Percentiles rank a stretch among this genome's conserved stretches.
phyloP scores from a whole-genome alignment of 2,329 filamentous ascomycete species.

The Ophiocordyceps robertsii region DNA sequence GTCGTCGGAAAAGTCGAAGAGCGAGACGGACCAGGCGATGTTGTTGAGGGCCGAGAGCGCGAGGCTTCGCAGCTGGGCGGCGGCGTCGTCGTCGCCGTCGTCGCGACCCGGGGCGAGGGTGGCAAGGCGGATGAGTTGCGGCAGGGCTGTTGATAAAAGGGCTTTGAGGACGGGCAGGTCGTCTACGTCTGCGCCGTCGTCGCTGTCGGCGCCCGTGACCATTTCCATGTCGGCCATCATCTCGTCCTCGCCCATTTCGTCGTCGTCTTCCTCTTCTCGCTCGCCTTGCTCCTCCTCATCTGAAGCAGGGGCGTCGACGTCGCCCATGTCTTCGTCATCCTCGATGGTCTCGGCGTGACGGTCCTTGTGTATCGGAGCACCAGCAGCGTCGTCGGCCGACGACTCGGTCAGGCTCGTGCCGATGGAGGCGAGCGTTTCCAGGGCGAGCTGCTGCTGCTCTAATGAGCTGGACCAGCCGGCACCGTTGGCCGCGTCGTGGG shows the following conservation, averaged over 20 bases:
- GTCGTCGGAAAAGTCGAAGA: constrained; percentile 43
- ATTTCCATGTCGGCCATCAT: constrained; percentile 53
- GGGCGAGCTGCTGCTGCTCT: constrained; percentile 38
- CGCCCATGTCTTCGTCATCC: constrained; percentile 24
- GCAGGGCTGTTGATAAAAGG: constrained; percentile 20
- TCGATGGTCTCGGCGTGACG: constrained; percentile 21
- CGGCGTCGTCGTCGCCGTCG: constrained; percentile 25
- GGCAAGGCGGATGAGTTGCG: constrained; percentile 32
- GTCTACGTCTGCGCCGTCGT: constrained; percentile 26
- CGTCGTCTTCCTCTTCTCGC: constrained; percentile 25
- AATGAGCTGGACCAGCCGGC: constrained; percentile 24
- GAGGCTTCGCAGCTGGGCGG: constrained; percentile 32
- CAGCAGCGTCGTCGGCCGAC: constrained; percentile 27
- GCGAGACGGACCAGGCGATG: constrained; percentile 52
- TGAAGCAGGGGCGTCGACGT: constrained; percentile 21
- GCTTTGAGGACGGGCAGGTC: constrained; percentile 40
- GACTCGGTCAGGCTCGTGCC: constrained; percentile 40
- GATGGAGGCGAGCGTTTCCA: constrained; percentile 52
- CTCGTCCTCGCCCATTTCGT: constrained; percentile 43
- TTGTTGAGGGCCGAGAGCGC: constrained; percentile 52
- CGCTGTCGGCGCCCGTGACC: constrained; percentile 38
- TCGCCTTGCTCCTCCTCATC: constrained; percentile 18
- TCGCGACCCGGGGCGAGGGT: constrained; percentile 24
- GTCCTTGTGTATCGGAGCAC: constrained; percentile 4
- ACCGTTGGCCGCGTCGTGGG: constrained; percentile 14